Conservation (phyloP, 2,329 filamentous ascomycete species). For the Cercospora sesami region DNA sequence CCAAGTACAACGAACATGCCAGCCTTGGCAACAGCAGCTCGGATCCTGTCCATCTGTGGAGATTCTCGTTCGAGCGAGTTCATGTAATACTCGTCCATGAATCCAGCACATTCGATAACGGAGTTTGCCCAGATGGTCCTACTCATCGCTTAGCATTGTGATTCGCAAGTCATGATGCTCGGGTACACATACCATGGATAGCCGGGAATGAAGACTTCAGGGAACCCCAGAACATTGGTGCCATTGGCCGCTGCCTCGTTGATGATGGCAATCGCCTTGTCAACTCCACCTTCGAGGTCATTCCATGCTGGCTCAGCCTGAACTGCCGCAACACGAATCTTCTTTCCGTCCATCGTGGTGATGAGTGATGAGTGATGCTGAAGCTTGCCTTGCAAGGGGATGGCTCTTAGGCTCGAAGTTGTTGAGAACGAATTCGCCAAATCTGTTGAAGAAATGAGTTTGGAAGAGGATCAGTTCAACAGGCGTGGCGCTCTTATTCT, state of each 20-base stretch:
- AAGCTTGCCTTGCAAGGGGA: neutral
- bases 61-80: constrained; percentile 54
- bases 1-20: constrained; percentile 55
- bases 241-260: constrained; percentile 53
- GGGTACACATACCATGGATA: constrained; percentile 16
- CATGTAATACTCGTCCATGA: constrained; percentile 46
- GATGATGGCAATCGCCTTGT: constrained; percentile 54
- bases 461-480: neutral
- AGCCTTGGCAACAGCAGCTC: constrained; percentile 51
- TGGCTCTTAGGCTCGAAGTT: neutral
- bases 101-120: constrained; percentile 36
- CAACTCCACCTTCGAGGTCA: constrained; percentile 38
- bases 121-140: constrained; percentile 43
- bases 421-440: neutral
- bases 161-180: constrained; percentile 51
- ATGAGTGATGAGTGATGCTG: neutral
- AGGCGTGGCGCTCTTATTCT: neutral
- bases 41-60: constrained; percentile 56
- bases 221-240: constrained; percentile 57
- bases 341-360: neutral
- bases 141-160: constrained; percentile 37
- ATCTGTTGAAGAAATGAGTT: neutral
- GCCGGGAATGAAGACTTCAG: constrained; percentile 47
- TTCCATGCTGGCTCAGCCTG: constrained; percentile 31
- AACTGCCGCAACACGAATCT: constrained; percentile 15